Conservation (phyloP, 192 early-diverging fungal genomes). For the Linnemannia zychae region DNA sequence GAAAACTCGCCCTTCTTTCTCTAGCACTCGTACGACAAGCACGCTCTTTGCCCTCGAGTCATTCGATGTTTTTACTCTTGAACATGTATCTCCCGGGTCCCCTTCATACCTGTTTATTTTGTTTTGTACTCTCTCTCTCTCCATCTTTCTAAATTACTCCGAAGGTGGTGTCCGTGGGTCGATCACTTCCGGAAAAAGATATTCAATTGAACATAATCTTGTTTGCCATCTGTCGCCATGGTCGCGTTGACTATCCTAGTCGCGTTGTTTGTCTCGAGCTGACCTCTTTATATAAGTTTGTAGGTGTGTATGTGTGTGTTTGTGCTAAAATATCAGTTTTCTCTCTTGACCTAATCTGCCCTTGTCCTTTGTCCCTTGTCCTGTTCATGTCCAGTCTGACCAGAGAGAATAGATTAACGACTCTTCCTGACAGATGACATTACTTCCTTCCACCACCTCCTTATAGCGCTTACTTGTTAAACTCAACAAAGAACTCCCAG, state of each 20-base stretch:
- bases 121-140: not conserved
- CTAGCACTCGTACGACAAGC: constrained; percentile 1
- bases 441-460: too few species aligned
- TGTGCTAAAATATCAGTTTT: not conserved
- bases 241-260: not conserved
- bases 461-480: constrained; percentile 7
- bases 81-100: too few species aligned
- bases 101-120: not conserved
- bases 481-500: constrained; percentile 79
- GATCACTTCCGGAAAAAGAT: constrained; percentile 1
- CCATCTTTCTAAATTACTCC: not conserved
- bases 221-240: not conserved
- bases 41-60: not conserved
- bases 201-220: not conserved
- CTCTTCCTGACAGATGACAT: too few species aligned
- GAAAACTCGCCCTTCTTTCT: constrained; percentile 6
- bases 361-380: not conserved
- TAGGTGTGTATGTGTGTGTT: not conserved
- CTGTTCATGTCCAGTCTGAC: too few species aligned
- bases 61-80: not conserved
- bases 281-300: not conserved
- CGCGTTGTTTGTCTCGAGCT: not conserved
- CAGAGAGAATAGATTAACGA: too few species aligned
- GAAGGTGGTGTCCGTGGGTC: constrained; percentile 2
- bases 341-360: not conserved